Evolutionary conservation across 345 rosid genomes (phyloP), one percentile per base, ranked within the genome.

Genomic region (Citropsis articulata): DNA sequence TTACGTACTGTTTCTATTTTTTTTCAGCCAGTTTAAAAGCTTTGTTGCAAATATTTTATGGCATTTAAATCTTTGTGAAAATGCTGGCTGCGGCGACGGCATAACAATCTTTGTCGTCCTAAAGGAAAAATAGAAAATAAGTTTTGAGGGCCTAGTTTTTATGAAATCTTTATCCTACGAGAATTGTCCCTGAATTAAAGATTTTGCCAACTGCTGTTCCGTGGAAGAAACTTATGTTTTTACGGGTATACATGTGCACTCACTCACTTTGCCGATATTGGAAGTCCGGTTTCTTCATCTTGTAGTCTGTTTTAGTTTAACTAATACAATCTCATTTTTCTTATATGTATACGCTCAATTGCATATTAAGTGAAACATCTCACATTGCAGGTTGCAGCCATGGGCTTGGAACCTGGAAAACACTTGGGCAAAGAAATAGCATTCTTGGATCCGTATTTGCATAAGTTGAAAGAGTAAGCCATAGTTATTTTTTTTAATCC

Each of bases 341-440:
- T 28, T 50, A 31, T 71, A n/a, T 10, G 0, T 72, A 72, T n/a
- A 33, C 6, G 8, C 48, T 66, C 10, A 14, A 18, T 31, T 31
- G 7, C 64, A 22, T 53, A 66, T 2, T 30, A 53, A 66, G 50
- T 35, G 18, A 66, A 19, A 71, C 8, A 40, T 30, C 35, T 75
- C 21, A 36, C 69, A 59, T 79, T 79, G 79, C 78, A 93, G 99
- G 98, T 96, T 55, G 99, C 98, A 68, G 95, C 98, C 73, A 87
- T 94, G 84, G 99, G 99, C 38, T 83, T 96, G 86, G 91, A 92
- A 73, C 98, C 98, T 55, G 85, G 88, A 21, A 92, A 90, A 84
- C 99, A 96, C 76, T 89, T 96, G 87, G 98, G 98, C 65, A 94
- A 93, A 89, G 97, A 91, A 82, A 66, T 97, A 76, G 84, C 91